phyloP scores from a whole-genome alignment of 306 rosid genomes.

The Rosa chinensis region DNA sequence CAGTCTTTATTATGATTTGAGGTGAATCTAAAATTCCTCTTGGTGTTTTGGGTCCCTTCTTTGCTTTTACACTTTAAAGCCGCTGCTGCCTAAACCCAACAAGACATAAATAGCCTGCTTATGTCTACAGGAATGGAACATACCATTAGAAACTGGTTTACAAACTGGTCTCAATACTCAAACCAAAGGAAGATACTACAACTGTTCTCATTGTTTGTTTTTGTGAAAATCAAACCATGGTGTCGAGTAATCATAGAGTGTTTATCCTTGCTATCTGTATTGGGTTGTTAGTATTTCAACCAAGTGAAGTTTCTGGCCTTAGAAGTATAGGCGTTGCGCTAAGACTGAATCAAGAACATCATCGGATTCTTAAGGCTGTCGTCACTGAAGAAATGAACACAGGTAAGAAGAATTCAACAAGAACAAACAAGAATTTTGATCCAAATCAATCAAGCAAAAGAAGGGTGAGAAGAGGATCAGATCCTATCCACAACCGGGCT shows the following conservation, averaged over 20 bases:
- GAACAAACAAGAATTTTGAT: constrained; percentile 44
- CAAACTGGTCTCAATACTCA: constrained; percentile 33
- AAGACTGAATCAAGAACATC: constrained; percentile 46
- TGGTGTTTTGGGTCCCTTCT: constrained; percentile 47
- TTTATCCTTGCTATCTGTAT: constrained; percentile 53
- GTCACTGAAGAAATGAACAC: constrained; percentile 38
- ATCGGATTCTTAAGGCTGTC: constrained; percentile 35
- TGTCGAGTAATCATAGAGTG: constrained; percentile 41
- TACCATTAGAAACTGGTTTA: constrained; percentile 34
- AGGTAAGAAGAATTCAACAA: constrained; percentile 45
- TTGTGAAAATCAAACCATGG: constrained; percentile 49
- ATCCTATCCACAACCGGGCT: constrained; percentile 90
- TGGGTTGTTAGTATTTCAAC: constrained; percentile 55
- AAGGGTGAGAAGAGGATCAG: constrained; percentile 80
- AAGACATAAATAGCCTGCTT: constrained; percentile 44
- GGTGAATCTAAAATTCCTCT: constrained; percentile 73
- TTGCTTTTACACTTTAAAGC: constrained; percentile 65
- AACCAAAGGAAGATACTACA: constrained; percentile 32
- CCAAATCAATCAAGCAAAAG: constrained; percentile 78
- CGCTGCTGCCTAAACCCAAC: constrained; percentile 48
- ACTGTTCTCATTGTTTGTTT: constrained; percentile 39
- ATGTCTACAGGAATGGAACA: constrained; percentile 68
- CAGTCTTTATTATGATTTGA: constrained; percentile 53
- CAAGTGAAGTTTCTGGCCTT: constrained; percentile 41
- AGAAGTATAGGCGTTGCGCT: constrained; percentile 50